Percentiles rank a stretch among this genome's conserved stretches.
Conservation (phyloP, 2,329 filamentous ascomycete species). For the Exophiala aquamarina region DNA sequence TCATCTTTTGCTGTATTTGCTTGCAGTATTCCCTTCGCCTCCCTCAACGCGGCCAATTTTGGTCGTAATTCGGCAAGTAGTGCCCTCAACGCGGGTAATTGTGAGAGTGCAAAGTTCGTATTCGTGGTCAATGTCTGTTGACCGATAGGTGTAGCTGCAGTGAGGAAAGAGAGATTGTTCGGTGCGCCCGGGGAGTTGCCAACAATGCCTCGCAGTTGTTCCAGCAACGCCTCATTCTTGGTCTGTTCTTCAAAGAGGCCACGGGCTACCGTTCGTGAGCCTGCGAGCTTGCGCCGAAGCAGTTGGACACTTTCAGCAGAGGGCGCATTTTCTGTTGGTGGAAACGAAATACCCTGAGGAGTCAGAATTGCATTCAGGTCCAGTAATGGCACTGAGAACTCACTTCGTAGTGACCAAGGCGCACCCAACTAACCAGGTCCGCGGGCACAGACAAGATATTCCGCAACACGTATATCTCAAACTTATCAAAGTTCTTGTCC, state of each 20-base stretch:
- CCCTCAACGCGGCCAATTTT: slow-evolving; percentile 52
- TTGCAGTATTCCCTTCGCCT: slow-evolving; percentile 29
- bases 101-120: slow-evolving; percentile 72
- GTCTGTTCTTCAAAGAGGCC: slow-evolving; percentile 68
- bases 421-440: slow-evolving; percentile 73
- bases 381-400: not conserved
- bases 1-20: slow-evolving; percentile 44
- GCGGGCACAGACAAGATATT: slow-evolving; percentile 76
- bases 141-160: slow-evolving; percentile 45
- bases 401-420: slow-evolving; percentile 81
- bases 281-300: slow-evolving; percentile 72
- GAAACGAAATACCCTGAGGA: slow-evolving; percentile 28
- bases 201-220: slow-evolving; percentile 61
- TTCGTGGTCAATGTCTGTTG: slow-evolving; percentile 45
- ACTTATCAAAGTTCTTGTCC: slow-evolving; percentile 81
- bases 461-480: slow-evolving; percentile 85
- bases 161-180: slow-evolving; percentile 57
- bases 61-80: slow-evolving; percentile 68
- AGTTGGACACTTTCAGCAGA: slow-evolving; percentile 68
- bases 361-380: slow-evolving; percentile 4
- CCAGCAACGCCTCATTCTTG: slow-evolving; percentile 70
- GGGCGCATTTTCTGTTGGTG: slow-evolving; percentile 42
- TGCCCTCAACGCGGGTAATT: slow-evolving; percentile 74
- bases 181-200: slow-evolving; percentile 25
- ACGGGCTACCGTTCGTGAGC: slow-evolving; percentile 73